A percentile compares a stretch with the other conserved stretches of the same genome.
phyloP scores from a whole-genome alignment of 2,329 filamentous ascomycete genomes.

The Lasiodiplodia citricola region DNA sequence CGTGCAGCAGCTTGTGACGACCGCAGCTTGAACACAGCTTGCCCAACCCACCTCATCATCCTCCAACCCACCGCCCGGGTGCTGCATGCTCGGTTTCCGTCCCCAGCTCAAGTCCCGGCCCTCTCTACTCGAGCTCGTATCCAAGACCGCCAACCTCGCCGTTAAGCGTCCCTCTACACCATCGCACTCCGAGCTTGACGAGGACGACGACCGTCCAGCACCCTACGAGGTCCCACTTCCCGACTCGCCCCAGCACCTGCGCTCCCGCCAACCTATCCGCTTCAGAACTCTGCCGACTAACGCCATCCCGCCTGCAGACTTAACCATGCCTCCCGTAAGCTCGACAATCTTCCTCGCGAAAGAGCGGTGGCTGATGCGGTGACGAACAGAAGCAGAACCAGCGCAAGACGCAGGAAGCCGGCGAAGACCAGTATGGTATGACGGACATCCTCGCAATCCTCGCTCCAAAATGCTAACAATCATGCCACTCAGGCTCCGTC shows the following conservation, averaged over 20 bases:
- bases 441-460: conserved; percentile 13
- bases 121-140: conserved; percentile 67
- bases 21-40: conserved; percentile 25
- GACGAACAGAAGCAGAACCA: conserved; percentile 46
- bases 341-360: neutral
- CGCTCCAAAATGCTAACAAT: neutral
- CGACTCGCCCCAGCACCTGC: conserved; percentile 35
- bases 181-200: conserved; percentile 23
- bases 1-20: conserved; percentile 26
- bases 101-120: conserved; percentile 64
- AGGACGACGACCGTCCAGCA: conserved; percentile 26
- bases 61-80: conserved; percentile 18
- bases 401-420: conserved; percentile 51
- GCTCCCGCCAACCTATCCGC: conserved; percentile 28
- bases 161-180: conserved; percentile 33
- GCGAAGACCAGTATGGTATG: conserved; percentile 63
- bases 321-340: conserved; percentile 43
- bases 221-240: conserved; percentile 35
- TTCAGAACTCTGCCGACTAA: neutral
- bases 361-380: conserved; percentile 26
- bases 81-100: conserved; percentile 62
- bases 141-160: conserved; percentile 54
- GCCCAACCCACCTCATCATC: conserved; percentile 24
- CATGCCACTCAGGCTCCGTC: conserved; percentile 57
- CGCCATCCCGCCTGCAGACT: conserved; percentile 4